Evolutionary conservation across 2,329 filamentous ascomycete species (phyloP), one percentile per base, ranked within the genome.

Genomic region (Trichothecium roseum): DNA sequence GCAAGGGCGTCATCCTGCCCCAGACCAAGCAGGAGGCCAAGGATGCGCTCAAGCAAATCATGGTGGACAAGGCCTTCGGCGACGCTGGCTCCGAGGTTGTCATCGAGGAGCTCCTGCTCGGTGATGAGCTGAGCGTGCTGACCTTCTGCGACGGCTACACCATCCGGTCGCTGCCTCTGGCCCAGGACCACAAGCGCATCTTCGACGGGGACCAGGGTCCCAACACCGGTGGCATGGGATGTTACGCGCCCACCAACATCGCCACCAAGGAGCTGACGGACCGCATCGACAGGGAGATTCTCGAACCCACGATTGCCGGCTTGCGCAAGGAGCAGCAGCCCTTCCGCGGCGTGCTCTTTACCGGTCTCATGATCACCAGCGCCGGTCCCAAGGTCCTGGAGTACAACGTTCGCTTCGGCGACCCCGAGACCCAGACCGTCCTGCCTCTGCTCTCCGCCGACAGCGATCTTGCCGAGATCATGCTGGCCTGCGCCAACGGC

Each of bases 221-320:
- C 27, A 96, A 96, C 63, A 96, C 91, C 3, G 91, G 89, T 40
- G 91, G 91, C 28, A 96, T 96, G 91, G 91, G 91, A 35, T 94
- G 87, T 54, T 96, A 96, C 59, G 87, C 88, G 13, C 84, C 84
- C n/a, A 93, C 88, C 2, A 82, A 76, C 43, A 80, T 88, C 48
- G 79, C 81, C 20, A 83, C 81, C 0, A 74, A 78, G 35, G 75
- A 81, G 41, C 68, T 94, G 14, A 71, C 93, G 15, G 80, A 51
- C n/a, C 70, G 78, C 41, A 78, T 98, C 42, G 82, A 95, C 54
- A 69, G 70, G 37, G 82, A 82, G 24, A 81, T 95, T 37, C 72
- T 96, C 14, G 77, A 87, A 55, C 88, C 89, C 5, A 95, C 87
- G 3, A 76, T 96, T 41, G 74, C 85, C 40, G 88, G 87, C 39